Conservation (phyloP, 768 basidiomycete species). For the Leccinum obscurum region DNA sequence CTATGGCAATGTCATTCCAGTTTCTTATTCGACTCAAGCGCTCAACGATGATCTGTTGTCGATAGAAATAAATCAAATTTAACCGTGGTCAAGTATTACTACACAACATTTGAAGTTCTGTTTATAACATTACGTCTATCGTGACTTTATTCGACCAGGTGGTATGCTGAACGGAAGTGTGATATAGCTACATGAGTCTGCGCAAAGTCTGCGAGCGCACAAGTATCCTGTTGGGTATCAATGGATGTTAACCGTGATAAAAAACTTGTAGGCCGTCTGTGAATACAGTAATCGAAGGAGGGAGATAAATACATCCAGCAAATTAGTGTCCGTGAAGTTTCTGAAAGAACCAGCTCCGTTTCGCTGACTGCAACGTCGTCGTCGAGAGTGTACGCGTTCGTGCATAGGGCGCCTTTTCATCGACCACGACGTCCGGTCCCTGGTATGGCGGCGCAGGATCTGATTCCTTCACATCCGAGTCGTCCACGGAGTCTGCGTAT, state of each 20-base stretch:
- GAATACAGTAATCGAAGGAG: not conserved
- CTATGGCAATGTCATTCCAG: not conserved
- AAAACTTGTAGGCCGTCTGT: not conserved
- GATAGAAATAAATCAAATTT: not conserved
- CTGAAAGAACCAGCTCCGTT: constrained; percentile 20
- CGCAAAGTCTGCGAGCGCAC: not conserved
- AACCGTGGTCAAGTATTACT: not conserved
- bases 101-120: not conserved
- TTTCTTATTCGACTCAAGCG: not conserved
- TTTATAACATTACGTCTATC: not conserved
- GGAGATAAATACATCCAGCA: not conserved
- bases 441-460: constrained; percentile 43
- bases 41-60: not conserved
- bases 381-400: not conserved
- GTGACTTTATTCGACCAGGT: not conserved
- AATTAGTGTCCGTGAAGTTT: constrained; percentile 7
- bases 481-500: constrained; percentile 16
- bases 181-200: constrained; percentile 4
- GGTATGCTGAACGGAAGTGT: not conserved
- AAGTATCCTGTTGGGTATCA: not conserved
- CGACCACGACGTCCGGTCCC: not conserved
- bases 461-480: not conserved
- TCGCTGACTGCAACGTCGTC: not conserved
- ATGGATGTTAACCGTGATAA: not conserved
- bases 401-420: constrained; percentile 16